Base-by-base conservation (phyloP, 257 asterid genomes). In the Nicotiana knightiana region DNA sequence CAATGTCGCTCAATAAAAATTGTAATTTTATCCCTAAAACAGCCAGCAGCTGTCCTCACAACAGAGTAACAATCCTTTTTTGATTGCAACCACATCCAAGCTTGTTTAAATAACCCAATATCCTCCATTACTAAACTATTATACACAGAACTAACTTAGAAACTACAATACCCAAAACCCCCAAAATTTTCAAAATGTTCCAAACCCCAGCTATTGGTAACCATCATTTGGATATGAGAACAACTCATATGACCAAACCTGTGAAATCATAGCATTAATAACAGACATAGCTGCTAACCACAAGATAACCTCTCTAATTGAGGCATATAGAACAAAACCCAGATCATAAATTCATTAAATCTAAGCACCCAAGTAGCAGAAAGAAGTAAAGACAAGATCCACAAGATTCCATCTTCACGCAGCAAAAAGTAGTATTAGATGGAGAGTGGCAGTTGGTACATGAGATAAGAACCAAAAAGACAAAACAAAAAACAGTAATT, bases 81-180 rank as follows among this genome's bases (percentile, higher is more conserved):
- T 3, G 97, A 92, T 89, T 88, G 97, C 87, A 94, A 78, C 98
- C 99, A 96, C 87, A 88, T 88, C 95, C 93, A 91, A 82, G 90
- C 97, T 87, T 96, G 98, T 81, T 91, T 91, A 88, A 96, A 94
- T 86, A 94, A 83, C 82, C 98, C 95, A 82, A 96, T 96, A 91
- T 96, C 98, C 94, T 96, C 99, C 99, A 96, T 96, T 76, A 48
- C 86, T 81, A 83, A 48, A 66, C 55, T 32, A 81, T 53, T 46
- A 28, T 66, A 37, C 46, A 37, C 59, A 65, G 46, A 32, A 21
- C 39, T 65, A 68, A 66, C 78, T 81, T 12, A 53, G 32, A 54
- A 46, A 17, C 30, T 65, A 39, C 43, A 66, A 81, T 33, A 66
- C 46, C 46, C 46, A 81, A 81, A 54, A 35, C 33, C 77, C 30